Evolutionary conservation across 805 yeast genomes (phyloP).

Genomic region (Ogataea nitratoaversa): DNA sequence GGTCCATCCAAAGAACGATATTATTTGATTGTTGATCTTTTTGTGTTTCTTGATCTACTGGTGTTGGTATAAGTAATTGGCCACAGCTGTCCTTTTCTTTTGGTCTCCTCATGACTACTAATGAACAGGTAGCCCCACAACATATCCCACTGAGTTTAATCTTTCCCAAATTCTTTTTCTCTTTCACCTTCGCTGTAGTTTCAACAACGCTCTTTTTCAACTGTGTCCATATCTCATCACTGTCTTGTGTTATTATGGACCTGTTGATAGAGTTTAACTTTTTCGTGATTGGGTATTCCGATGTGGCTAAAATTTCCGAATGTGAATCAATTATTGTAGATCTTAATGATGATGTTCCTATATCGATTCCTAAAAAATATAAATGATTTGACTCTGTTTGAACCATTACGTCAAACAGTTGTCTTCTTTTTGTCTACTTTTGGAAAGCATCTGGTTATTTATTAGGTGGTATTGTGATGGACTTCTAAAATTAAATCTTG

Average conservation of each 20-base stretch:
- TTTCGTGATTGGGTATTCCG: constrained; percentile 7
- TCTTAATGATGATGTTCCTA: constrained; percentile 15
- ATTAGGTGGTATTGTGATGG: too few species aligned
- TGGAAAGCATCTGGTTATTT: too few species aligned
- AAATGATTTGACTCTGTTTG: too few species aligned
- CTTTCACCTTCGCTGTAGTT: not conserved
- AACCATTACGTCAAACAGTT: too few species aligned
- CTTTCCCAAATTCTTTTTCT: constrained; percentile 1
- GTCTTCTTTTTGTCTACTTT: too few species aligned
- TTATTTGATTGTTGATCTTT: constrained; percentile 29
- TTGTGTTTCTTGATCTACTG: constrained; percentile 23
- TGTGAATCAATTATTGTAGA: constrained; percentile 4
- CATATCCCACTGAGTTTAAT: constrained; percentile 28
- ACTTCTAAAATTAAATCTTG: too few species aligned
- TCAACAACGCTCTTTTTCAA: constrained; percentile 3
- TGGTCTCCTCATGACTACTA: constrained; percentile 39
- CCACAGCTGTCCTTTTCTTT: constrained; percentile 7
- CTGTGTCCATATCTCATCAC: constrained; percentile 11
- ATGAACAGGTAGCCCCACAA: constrained; percentile 56
- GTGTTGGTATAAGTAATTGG: constrained; percentile 25
- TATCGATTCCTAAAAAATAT: constrained; percentile 15
- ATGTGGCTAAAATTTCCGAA: constrained; percentile 3
- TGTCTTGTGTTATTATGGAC: constrained; percentile 12
- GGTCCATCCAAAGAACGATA: constrained; percentile 59
- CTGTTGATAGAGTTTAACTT: constrained; percentile 1